Evolutionary conservation across 192 early-diverging fungal genomes (phyloP).

Genomic region (Umbelopsis sp.): DNA sequence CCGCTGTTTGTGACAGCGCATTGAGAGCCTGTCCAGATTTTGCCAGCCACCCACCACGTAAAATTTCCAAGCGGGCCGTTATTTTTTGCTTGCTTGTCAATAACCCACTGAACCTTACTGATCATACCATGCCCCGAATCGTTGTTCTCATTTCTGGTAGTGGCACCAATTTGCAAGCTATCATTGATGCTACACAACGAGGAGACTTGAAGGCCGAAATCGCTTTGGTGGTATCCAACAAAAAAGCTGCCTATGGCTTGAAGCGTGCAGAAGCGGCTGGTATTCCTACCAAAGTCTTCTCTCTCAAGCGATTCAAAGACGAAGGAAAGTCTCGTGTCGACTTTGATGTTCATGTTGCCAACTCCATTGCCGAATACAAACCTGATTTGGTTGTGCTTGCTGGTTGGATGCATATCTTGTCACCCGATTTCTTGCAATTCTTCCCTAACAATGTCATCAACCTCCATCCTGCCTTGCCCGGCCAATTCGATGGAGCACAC

Average conservation of each 20-base stretch:
- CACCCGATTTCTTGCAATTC: constrained; percentile 74
- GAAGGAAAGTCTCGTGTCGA: constrained; percentile 80
- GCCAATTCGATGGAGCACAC: constrained; percentile 94
- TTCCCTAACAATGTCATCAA: constrained; percentile 86
- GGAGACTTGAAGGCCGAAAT: constrained; percentile 66
- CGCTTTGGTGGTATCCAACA: constrained; percentile 89
- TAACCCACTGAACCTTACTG: not conserved
- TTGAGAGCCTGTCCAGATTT: not conserved
- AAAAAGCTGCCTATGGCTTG: constrained; percentile 84
- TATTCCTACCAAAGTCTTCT: constrained; percentile 82
- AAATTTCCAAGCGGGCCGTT: not conserved
- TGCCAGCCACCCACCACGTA: not conserved
- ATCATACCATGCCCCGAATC: constrained; percentile 46
- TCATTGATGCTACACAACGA: constrained; percentile 77
- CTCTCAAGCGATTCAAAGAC: constrained; percentile 86
- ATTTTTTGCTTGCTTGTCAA: not conserved
- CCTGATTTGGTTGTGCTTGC: constrained; percentile 92
- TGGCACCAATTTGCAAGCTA: constrained; percentile 95
- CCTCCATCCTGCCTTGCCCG: constrained; percentile 95
- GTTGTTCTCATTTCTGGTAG: constrained; percentile 95
- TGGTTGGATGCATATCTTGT: constrained; percentile 99
- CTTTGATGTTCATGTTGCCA: constrained; percentile 87
- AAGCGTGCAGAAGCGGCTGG: constrained; percentile 75
- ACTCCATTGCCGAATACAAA: constrained; percentile 55
- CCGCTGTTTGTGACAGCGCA: constrained; percentile 11